A percentile compares a stretch with the other conserved stretches of the same genome.
These are phyloP conservation scores for Pythium aquatile DNA, from an alignment of 352 stramenopile genomes.

Conservation along the genomic window DNA sequence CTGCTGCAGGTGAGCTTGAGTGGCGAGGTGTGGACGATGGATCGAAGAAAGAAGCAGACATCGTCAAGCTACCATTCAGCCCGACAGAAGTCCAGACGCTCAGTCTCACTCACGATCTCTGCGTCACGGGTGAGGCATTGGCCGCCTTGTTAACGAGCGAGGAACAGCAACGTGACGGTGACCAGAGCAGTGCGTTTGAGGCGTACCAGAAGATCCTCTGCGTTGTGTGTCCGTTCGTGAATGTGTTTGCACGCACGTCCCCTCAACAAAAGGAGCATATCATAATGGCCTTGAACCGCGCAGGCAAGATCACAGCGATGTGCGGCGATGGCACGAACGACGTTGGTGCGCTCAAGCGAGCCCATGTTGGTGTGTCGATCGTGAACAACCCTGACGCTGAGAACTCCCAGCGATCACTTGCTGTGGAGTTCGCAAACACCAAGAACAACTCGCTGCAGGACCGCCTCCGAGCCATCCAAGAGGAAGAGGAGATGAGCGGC, in stretches of 20 bases:
- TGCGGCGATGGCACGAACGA: slow-evolving; percentile 98
- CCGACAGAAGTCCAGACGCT: slow-evolving; percentile 16
- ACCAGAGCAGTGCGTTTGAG: slow-evolving; percentile 33
- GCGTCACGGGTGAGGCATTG: slow-evolving; percentile 41
- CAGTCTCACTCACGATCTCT: slow-evolving; percentile 31
- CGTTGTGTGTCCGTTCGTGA: slow-evolving; percentile 37
- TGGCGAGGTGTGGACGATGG: slow-evolving; percentile 35
- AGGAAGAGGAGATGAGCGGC: slow-evolving; percentile 39
- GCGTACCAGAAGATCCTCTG: slow-evolving; percentile 28
- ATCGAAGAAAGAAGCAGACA: slow-evolving; percentile 9
- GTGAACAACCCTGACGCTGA: slow-evolving; percentile 58
- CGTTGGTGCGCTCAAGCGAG: slow-evolving; percentile 88
- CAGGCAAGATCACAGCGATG: slow-evolving; percentile 89
- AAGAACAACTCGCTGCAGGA: slow-evolving; percentile 23
- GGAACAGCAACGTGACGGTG: slow-evolving; percentile 8
- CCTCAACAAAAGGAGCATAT: slow-evolving; percentile 93
- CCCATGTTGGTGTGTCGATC: slow-evolving; percentile 94
- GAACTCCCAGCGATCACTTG: slow-evolving; percentile 17
- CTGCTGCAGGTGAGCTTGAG: slow-evolving; percentile 13
- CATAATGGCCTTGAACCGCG: slow-evolving; percentile 86
- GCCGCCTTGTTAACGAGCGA: slow-evolving; percentile 16
- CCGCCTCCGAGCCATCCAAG: slow-evolving; percentile 18
- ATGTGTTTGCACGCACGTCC: slow-evolving; percentile 91
- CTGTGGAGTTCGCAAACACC: slow-evolving; percentile 2
- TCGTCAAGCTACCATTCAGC: slow-evolving; percentile 24